Conservation (phyloP, 2,329 filamentous ascomycete species). For the Bertia moriformis region DNA sequence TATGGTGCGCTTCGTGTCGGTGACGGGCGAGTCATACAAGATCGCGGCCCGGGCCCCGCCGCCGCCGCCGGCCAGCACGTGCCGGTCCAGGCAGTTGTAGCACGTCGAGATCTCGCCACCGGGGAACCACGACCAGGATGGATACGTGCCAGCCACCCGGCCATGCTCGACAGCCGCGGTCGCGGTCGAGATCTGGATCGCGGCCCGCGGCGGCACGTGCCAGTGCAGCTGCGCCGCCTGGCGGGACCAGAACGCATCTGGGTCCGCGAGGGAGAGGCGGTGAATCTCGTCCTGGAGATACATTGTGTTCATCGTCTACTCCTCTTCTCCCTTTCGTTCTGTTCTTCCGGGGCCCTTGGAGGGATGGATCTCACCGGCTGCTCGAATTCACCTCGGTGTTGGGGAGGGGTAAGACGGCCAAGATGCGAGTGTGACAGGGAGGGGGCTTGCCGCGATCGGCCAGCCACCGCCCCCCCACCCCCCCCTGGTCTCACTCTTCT, state of each 20-base stretch:
- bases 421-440: too few relatives aligned
- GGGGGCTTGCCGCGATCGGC: too few relatives aligned
- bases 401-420: too few relatives aligned
- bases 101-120: conserved; percentile 80
- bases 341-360: too few relatives aligned
- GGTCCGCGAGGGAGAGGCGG: conserved; percentile 44
- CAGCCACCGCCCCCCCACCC: too few relatives aligned
- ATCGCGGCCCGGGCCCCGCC: conserved; percentile 49
- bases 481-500: too few relatives aligned
- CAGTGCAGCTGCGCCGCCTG: conserved; percentile 67
- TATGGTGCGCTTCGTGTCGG: conserved; percentile 52
- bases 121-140: conserved; percentile 80
- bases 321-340: too few relatives aligned
- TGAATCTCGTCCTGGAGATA: not conserved
- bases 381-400: too few relatives aligned
- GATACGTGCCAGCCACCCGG: conserved; percentile 48
- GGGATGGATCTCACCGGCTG: too few relatives aligned
- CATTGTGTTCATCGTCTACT: not conserved
- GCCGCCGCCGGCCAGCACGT: conserved; percentile 69
- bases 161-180: too few relatives aligned
- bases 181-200: conserved; percentile 46
- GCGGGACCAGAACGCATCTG: conserved; percentile 59
- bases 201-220: conserved; percentile 59
- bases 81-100: conserved; percentile 82
- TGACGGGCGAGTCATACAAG: conserved; percentile 78